Conservation (phyloP, 148 eudicot species). For the Heliosperma pusillum region DNA sequence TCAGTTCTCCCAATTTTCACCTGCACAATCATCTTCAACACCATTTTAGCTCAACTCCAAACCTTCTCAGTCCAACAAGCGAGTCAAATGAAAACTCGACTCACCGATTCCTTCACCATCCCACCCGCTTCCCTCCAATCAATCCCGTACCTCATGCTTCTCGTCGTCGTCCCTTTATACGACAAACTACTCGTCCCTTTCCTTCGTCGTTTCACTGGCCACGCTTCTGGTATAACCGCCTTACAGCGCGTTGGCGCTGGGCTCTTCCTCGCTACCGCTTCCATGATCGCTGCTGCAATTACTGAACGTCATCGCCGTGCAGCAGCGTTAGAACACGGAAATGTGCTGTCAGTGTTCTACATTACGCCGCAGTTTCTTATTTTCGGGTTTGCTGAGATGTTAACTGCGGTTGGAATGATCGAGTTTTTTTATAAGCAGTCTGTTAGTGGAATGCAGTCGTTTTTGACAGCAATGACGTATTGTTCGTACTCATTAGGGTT, state of each 20-base stretch:
- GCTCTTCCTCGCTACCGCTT: conserved; percentile 62
- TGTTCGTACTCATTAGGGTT: conserved; percentile 91
- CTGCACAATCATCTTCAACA: conserved; percentile 88
- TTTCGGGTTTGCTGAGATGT: conserved; percentile 89
- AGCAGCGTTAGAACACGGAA: conserved; percentile 11
- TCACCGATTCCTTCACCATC: conserved; percentile 52
- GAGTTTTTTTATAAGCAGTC: conserved; percentile 90
- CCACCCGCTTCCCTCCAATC: conserved; percentile 96
- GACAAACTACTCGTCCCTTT: conserved; percentile 72
- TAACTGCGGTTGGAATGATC: conserved; percentile 81
- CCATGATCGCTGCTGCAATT: conserved; percentile 77
- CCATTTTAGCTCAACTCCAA: conserved; percentile 87
- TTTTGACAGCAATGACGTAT: conserved; percentile 74
- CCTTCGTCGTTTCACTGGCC: conserved; percentile 55
- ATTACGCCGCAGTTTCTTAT: conserved; percentile 76
- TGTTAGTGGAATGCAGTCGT: conserved; percentile 72
- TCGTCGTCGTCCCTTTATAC: conserved; percentile 75
- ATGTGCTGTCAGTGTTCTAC: conserved; percentile 57
- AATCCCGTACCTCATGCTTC: conserved; percentile 82
- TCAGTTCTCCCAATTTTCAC: conserved; percentile 80
- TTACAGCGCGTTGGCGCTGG: conserved; percentile 73
- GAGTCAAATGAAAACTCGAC: conserved; percentile 60
- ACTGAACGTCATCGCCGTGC: conserved; percentile 53
- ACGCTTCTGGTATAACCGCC: conserved; percentile 68
- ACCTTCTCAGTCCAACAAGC: conserved; percentile 98